Percentiles rank a stretch among this genome's conserved stretches.
These are phyloP conservation scores for Spergularia bocconei DNA, from an alignment of 148 eudicot species.

Conservation along the genomic window DNA sequence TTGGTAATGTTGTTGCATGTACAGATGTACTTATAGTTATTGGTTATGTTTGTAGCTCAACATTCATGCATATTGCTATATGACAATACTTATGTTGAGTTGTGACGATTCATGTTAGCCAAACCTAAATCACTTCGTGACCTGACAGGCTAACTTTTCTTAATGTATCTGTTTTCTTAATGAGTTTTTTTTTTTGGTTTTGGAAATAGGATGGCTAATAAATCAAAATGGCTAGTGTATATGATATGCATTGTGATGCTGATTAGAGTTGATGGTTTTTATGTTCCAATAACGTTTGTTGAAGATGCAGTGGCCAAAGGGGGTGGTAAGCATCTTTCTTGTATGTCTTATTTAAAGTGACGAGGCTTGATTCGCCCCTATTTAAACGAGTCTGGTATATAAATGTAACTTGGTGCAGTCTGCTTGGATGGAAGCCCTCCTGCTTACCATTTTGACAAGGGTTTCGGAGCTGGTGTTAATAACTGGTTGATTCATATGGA, in stretches of 20 bases:
- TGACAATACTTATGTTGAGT: no score
- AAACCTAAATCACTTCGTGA: no score
- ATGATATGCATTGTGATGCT: slow-evolving; percentile 34
- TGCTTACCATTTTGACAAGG: slow-evolving; percentile 70
- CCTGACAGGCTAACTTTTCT: no score
- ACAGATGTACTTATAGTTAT: no score
- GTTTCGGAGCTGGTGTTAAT: slow-evolving; percentile 66
- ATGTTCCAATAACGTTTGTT: slow-evolving; percentile 58
- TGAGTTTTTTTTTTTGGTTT: background rate
- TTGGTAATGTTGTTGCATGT: no score
- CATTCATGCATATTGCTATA: no score
- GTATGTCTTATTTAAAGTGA: background rate
- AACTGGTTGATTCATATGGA: slow-evolving; percentile 76
- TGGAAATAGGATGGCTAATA: slow-evolving; percentile 30
- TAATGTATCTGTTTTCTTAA: background rate
- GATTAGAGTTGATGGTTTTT: slow-evolving; percentile 39
- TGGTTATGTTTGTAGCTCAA: no score
- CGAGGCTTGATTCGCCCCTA: background rate
- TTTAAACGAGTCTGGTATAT: background rate
- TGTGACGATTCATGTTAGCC: no score
- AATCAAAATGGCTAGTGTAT: slow-evolving; percentile 31
- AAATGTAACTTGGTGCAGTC: slow-evolving; percentile 36
- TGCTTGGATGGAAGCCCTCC: slow-evolving; percentile 95
- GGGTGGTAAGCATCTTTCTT: slow-evolving; percentile 49
- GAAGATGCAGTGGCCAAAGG: slow-evolving; percentile 76